These are phyloP conservation scores for Botrytis pseudocinerea DNA, from an alignment of 2,329 filamentous ascomycete genomes.

Conservation along the genomic window DNA sequence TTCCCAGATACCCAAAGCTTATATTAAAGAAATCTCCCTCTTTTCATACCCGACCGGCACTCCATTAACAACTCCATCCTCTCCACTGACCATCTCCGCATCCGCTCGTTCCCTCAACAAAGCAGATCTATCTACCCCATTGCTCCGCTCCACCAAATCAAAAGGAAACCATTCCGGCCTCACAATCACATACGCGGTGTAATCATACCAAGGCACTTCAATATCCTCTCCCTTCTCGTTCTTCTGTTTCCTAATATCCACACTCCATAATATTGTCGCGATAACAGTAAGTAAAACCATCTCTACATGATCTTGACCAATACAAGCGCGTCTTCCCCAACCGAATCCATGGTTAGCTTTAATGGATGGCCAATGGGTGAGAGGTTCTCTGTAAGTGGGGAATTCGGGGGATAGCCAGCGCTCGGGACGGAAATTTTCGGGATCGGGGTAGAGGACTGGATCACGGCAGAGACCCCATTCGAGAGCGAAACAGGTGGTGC, in stretches of 20 bases:
- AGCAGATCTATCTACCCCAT: background rate
- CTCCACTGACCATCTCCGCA: constrained; percentile 16
- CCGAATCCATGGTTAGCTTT: constrained; percentile 53
- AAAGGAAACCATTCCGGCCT: constrained; percentile 22
- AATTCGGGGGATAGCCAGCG: constrained; percentile 19
- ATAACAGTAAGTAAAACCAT: constrained; percentile 14
- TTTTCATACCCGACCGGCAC: constrained; percentile 7
- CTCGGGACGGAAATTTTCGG: constrained; percentile 47
- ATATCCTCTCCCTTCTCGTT: constrained; percentile 14
- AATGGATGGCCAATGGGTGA: constrained; percentile 39
- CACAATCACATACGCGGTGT: constrained; percentile 19
- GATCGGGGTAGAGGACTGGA: constrained; percentile 43
- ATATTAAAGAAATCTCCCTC: constrained; percentile 3
- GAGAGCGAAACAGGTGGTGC: constrained; percentile 43
- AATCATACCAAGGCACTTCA: constrained; percentile 11
- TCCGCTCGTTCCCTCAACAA: constrained; percentile 2
- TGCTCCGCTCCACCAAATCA: background rate
- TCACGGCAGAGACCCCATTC: constrained; percentile 38
- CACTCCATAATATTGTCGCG: constrained; percentile 17
- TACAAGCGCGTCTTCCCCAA: constrained; percentile 53
- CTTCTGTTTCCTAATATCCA: constrained; percentile 13
- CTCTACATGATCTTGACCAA: constrained; percentile 52
- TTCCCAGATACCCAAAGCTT: background rate
- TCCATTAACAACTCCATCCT: constrained; percentile 9
- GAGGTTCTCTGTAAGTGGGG: constrained; percentile 45